Conservation (phyloP, 805 yeast species). For the Geotrichum ghanense region DNA sequence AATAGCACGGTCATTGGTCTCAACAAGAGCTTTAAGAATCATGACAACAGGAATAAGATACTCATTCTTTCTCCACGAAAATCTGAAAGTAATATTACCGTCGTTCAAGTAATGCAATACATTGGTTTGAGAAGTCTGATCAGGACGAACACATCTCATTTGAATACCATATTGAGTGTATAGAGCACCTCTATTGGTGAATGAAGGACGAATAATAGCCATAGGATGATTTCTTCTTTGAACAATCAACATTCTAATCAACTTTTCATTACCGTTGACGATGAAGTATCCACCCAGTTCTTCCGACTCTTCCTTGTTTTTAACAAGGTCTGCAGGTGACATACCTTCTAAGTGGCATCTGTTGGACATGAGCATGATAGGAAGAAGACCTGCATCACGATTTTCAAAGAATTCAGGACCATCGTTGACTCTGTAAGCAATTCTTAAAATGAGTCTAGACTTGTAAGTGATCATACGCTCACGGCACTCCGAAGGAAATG, state of each 20-base stretch:
- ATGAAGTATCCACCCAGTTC: conserved; percentile 95
- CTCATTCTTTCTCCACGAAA: conserved; percentile 95
- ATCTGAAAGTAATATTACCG: conserved; percentile 93
- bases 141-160: conserved; percentile 88
- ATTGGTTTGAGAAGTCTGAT: conserved; percentile 94
- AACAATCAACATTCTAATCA: conserved; percentile 93
- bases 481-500: conserved; percentile 79
- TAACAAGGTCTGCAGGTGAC: conserved; percentile 73
- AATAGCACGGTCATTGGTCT: conserved; percentile 87
- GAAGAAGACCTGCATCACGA: conserved; percentile 85
- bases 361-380: conserved; percentile 83
- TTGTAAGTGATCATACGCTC: conserved; percentile 79
- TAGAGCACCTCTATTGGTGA: conserved; percentile 84
- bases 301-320: conserved; percentile 78
- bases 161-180: conserved; percentile 89
- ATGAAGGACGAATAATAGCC: conserved; percentile 94
- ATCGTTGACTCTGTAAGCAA: conserved; percentile 79
- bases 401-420: conserved; percentile 70
- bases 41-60: conserved; percentile 86
- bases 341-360: conserved; percentile 82
- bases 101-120: conserved; percentile 93
- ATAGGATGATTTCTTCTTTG: conserved; percentile 97
- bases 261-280: conserved; percentile 93
- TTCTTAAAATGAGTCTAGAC: conserved; percentile 65
- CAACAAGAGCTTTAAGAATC: conserved; percentile 82